A percentile compares a stretch with the other conserved stretches of the same genome.
These are phyloP conservation scores for Gigaspora rosea DNA, from an alignment of 192 early-diverging fungal genomes.

Conservation along the genomic window DNA sequence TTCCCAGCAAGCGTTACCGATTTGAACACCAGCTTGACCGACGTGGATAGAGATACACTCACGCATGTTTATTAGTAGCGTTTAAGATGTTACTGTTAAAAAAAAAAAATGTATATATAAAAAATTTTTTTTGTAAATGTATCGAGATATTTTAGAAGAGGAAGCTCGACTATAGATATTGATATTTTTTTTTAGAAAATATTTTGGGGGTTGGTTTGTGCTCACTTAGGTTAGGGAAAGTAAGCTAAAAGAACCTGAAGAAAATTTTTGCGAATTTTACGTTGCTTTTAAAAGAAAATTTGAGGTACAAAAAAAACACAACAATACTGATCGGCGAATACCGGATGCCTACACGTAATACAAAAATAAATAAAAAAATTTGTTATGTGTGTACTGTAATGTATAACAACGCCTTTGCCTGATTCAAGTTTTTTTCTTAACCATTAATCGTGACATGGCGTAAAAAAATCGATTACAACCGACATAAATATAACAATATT, in stretches of 20 bases:
- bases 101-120: neutral
- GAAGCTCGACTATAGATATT: neutral
- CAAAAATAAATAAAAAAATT: too few species aligned
- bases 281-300: slow-evolving; percentile 15
- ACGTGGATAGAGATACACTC: slow-evolving; percentile 80
- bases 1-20: slow-evolving; percentile 99
- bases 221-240: slow-evolving; percentile 35
- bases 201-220: slow-evolving; percentile 23
- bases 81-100: neutral
- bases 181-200: neutral
- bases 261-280: neutral
- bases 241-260: slow-evolving; percentile 33
- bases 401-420: too few species aligned
- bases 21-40: slow-evolving; percentile 99
- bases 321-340: too few species aligned
- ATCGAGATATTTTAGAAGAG: slow-evolving; percentile 15
- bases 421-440: too few species aligned
- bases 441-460: too few species aligned
- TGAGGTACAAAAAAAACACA: neutral
- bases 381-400: too few species aligned
- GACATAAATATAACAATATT: too few species aligned
- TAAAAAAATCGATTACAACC: too few species aligned
- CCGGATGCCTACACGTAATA: too few species aligned
- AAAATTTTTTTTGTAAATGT: neutral
- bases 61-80: slow-evolving; percentile 56